Base-by-base conservation (phyloP, 2,329 filamentous ascomycete genomes). In the Aspergillus niger region DNA sequence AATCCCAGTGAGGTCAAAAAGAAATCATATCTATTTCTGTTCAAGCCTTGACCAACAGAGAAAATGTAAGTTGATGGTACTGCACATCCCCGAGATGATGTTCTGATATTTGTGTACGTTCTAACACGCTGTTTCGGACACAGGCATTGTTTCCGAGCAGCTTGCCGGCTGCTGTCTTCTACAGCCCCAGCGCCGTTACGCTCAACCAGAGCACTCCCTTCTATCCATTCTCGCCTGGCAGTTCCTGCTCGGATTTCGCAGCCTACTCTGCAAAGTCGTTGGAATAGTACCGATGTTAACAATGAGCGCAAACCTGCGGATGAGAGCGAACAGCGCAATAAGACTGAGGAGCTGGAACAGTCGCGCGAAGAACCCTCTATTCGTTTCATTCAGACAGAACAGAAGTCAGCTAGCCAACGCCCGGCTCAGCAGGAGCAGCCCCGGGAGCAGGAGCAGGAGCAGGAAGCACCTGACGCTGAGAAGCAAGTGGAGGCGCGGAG, bases 101-200 rank as follows among this genome's bases (percentile, higher is more conserved):
- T 17, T 15, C n/a, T n/a, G 15, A 22, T n/a, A 13, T 5, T 17
- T 15, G 41, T 47, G 11, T 38, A 26, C 20, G 43, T 52, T 38
- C 24, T 57, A 22, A 41, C 43, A 4, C 3, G 20, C 10, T 4
- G 6, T 5, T 32, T 41, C 26, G 41, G 54, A 20, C 22, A 24
- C 64, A 88, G 85, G 85, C 83, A 81, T 76, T 79, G 79, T 65
- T 77, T 89, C 67, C 84, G 85, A 69, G 78, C 82, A 65, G 84
- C 85, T 67, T 77, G 81, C 70, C 83, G 85, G 70, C 81, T 85
- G 52, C 69, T 86, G 60, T 76, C 80, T 24, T 76, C 81, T 36
- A 77, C 81, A 36, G 68, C 75, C 62, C 77, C 79, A 49, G 71
- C 79, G 65, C 66, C 80, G 62, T 74, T 76, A 41, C 80, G 76